Evolutionary conservation across 768 basidiomycete species (phyloP).

Genomic region (Agaricus sinodeliciosus): DNA sequence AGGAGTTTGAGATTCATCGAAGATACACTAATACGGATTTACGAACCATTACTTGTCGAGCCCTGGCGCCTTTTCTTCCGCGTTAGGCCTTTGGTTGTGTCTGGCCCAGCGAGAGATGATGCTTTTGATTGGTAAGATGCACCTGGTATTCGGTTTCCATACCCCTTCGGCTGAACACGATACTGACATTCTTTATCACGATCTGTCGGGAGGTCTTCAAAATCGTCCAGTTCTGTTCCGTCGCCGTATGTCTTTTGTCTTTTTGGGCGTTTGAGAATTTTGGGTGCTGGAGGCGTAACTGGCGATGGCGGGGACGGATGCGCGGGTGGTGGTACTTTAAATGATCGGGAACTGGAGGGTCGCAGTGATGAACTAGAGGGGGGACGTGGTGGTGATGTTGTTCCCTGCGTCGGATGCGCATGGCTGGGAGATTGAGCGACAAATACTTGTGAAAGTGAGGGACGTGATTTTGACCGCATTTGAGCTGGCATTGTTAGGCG

Average conservation of each 20-base stretch:
- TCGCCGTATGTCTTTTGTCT: conserved; percentile 73
- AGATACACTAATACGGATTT: not conserved
- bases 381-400: conserved; percentile 50
- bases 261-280: conserved; percentile 71
- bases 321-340: not conserved
- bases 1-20: conserved; percentile 13
- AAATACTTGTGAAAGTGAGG: conserved; percentile 74
- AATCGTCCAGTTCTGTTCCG: conserved; percentile 82
- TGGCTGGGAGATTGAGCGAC: conserved; percentile 30
- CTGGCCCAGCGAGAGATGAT: conserved; percentile 23
- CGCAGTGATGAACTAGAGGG: conserved; percentile 48
- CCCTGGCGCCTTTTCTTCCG: conserved; percentile 50
- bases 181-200: conserved; percentile 74
- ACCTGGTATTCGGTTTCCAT: conserved; percentile 56
- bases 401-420: conserved; percentile 33
- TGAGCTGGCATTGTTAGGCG: conserved; percentile 87
- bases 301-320: conserved; percentile 22
- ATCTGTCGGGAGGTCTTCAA: conserved; percentile 86
- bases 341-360: conserved; percentile 17
- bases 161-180: conserved; percentile 68
- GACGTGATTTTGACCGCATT: conserved; percentile 65
- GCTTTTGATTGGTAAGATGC: conserved; percentile 36
- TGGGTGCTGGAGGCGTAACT: conserved; percentile 41
- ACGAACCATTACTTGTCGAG: conserved; percentile 38
- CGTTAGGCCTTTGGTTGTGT: conserved; percentile 41